Base-by-base conservation (phyloP, 306 rosid genomes). In the Quercus berberidifolia region DNA sequence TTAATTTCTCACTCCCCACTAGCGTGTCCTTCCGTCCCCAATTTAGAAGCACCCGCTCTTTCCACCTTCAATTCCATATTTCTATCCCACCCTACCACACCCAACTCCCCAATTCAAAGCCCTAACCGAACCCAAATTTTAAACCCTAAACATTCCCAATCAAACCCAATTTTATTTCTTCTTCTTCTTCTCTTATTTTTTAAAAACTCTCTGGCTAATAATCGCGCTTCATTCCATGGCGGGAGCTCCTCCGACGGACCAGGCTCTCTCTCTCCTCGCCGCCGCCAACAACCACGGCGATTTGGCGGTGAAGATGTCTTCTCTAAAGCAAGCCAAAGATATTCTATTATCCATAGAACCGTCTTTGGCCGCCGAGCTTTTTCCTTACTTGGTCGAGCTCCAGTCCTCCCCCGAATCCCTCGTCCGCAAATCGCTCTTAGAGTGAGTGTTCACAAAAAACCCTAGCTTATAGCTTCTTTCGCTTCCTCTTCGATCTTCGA, bases 201-300 rank as follows among this genome's bases (percentile, higher is more conserved):
- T 64, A 63, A 67, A 78, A 88, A 90, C 68, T 9, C 21, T 19
- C 68, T 15, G 28, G 63, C 15, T 43, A 15, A 5, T 43, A 15
- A 5, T 58, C 33, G 11, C 13, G 54, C 25, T 38, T 26, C 26
- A 35, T 43, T 49, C 4, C 83, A 92, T 92, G 99, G 95, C 95
- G 70, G 88, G 89, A 74, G 77, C 84, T 78, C 71, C 87, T 74
- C 86, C 84, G 75, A 85, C 84, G 64, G 95, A 90, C 86, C 93
- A 86, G 80, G 89, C 86, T 10, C 98, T 95, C 80, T 89, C 93
- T 84, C 94, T 92, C 82, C 91, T 92, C 79, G 96, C 99, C 85
- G 86, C 96, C 6, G 97, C 94, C 78, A 92, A 95, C 85, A 95
- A 92, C 89, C 97, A 95, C 30, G 99, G 97, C 63, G 99, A 95